Percentiles rank a stretch among this genome's conserved stretches.
Conservation (phyloP, 108 stramenopile genomes). For the Cyclostephanos invisitatus region DNA sequence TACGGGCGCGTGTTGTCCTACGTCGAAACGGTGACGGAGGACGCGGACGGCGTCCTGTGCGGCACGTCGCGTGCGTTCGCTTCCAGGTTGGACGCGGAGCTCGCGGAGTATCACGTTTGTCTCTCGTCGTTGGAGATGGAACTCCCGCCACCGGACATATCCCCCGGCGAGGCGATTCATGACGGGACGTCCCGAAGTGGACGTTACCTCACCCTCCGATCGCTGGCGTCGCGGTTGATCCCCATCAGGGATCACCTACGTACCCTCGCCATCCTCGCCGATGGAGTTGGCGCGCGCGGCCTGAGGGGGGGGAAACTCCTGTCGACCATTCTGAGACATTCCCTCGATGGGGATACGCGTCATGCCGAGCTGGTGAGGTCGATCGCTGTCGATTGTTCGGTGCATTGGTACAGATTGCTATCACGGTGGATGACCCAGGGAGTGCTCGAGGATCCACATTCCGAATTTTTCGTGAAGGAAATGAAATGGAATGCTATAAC, state of each 20-base stretch:
- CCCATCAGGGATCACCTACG: constrained; percentile 61
- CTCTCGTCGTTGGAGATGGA: constrained; percentile 74
- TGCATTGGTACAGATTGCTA: constrained; percentile 77
- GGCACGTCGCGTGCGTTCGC: constrained; percentile 75
- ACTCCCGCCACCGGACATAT: constrained; percentile 24
- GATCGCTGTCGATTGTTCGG: constrained; percentile 61
- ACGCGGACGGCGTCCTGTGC: constrained; percentile 54
- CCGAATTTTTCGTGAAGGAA: constrained; percentile 83
- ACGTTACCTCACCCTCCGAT: constrained; percentile 60
- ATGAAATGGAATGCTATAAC: constrained; percentile 15
- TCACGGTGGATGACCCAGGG: constrained; percentile 75
- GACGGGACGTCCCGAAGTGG: background rate
- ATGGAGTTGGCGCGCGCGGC: constrained; percentile 54
- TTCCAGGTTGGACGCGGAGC: constrained; percentile 63
- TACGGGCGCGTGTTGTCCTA: constrained; percentile 61
- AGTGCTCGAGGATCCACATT: constrained; percentile 58
- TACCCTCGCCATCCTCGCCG: constrained; percentile 75
- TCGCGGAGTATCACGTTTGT: constrained; percentile 70
- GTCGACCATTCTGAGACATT: constrained; percentile 71
- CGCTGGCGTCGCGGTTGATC: constrained; percentile 66
- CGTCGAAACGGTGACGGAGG: constrained; percentile 44
- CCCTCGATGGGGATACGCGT: constrained; percentile 78
- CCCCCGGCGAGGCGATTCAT: background rate
- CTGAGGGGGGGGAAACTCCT: constrained; percentile 85
- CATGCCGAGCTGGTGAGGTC: constrained; percentile 65